Percentiles rank a stretch among this genome's conserved stretches.
phyloP scores from a whole-genome alignment of 352 stramenopile genomes.

The Albugo laibachii region DNA sequence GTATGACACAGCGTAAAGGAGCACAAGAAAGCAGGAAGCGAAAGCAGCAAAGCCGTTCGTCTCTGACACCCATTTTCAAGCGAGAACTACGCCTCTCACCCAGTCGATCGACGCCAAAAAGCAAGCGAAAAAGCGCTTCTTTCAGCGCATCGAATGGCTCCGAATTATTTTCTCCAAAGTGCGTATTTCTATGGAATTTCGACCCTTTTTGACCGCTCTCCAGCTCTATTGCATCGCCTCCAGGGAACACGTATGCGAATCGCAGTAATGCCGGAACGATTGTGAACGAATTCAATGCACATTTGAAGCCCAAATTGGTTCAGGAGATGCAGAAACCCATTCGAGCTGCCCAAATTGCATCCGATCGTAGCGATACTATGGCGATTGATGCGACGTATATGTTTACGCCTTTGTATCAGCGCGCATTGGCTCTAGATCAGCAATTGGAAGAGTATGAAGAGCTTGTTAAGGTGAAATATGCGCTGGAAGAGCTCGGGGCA shows the following conservation, averaged over 20 bases:
- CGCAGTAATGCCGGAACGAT: constrained; percentile 56
- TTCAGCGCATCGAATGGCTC: constrained; percentile 9
- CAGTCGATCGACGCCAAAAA: constrained; percentile 16
- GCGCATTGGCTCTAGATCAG: constrained; percentile 52
- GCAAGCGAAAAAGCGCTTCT: constrained; percentile 9
- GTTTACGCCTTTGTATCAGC: constrained; percentile 67
- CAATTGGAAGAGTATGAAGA: constrained; percentile 61
- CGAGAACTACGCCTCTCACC: constrained; percentile 11
- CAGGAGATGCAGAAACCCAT: constrained; percentile 5
- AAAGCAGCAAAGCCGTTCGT: background rate
- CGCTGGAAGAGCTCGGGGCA: constrained; percentile 35
- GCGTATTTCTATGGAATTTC: constrained; percentile 2
- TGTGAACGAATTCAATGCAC: constrained; percentile 57
- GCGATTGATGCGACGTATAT: constrained; percentile 49
- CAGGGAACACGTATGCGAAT: constrained; percentile 48
- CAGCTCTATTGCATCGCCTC: constrained; percentile 47
- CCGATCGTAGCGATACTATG: constrained; percentile 7
- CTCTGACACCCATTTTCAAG: constrained; percentile 37
- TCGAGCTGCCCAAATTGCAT: too few species aligned
- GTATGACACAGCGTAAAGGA: constrained; percentile 32
- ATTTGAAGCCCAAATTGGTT: constrained; percentile 34
- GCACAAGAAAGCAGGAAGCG: background rate
- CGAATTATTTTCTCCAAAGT: constrained; percentile 52
- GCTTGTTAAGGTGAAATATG: constrained; percentile 37
- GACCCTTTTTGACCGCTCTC: background rate